A percentile compares a stretch with the other conserved stretches of the same genome.
Evolutionary conservation across 352 stramenopile genomes (phyloP).

Genomic region (Discostella stelligera): DNA sequence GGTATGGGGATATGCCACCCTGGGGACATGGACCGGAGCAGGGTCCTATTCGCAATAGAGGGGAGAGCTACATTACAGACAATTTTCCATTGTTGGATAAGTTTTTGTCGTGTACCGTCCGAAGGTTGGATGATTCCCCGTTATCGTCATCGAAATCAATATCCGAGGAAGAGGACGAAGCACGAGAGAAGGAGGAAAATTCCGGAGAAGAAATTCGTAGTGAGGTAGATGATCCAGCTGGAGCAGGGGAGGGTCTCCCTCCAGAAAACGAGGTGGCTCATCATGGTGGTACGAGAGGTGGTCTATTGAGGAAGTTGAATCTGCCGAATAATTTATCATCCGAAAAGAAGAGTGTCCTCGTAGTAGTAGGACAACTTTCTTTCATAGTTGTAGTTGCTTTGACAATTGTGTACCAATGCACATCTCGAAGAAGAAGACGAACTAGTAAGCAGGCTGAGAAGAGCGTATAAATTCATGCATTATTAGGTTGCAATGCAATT

Average conservation of each 20-base stretch:
- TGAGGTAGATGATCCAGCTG: constrained; percentile 6
- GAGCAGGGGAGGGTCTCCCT: neutral
- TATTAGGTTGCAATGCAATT: neutral
- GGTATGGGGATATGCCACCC: constrained; percentile 74
- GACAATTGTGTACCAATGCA: constrained; percentile 10
- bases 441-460: constrained; percentile 27
- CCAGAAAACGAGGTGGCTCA: neutral
- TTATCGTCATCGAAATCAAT: neutral
- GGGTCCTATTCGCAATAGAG: constrained; percentile 65
- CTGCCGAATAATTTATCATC: neutral
- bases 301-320: neutral
- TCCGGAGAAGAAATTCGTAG: neutral
- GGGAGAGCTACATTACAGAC: constrained; percentile 67
- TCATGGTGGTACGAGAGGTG: neutral
- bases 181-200: neutral
- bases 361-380: neutral
- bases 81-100: constrained; percentile 76
- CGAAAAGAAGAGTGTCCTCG: neutral
- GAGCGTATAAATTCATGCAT: constrained; percentile 16
- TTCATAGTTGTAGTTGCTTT: constrained; percentile 18
- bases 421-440: neutral
- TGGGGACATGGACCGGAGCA: constrained; percentile 75
- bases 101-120: constrained; percentile 59
- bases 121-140: constrained; percentile 15
- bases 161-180: neutral